These are phyloP conservation scores for Lipomyces starkeyi DNA, from an alignment of 805 yeast genomes.

Conservation along the genomic window DNA sequence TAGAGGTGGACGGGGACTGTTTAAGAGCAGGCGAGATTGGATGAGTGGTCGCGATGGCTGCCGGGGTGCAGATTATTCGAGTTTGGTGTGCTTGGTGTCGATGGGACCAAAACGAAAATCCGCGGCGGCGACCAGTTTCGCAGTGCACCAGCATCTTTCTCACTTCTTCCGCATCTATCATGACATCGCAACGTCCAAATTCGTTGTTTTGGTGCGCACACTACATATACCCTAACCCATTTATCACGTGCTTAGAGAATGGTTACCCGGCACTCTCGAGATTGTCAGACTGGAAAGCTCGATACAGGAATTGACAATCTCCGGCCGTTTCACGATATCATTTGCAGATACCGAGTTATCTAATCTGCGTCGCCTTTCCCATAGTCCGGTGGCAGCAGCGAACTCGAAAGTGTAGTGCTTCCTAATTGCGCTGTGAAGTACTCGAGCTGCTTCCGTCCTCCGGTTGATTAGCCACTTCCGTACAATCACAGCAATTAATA, in stretches of 20 bases:
- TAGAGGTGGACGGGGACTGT: not conserved
- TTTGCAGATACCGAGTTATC: constrained; percentile 2
- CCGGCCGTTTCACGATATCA: not conserved
- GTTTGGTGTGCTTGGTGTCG: not conserved
- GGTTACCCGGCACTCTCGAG: not conserved
- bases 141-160: not conserved
- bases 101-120: constrained; percentile 2
- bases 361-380: not conserved
- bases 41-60: not conserved
- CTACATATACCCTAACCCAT: not conserved
- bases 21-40: not conserved
- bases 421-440: not conserved
- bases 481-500: not conserved
- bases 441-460: not conserved
- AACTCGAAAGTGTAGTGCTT: not conserved
- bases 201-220: not conserved
- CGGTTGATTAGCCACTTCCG: not conserved
- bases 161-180: not conserved
- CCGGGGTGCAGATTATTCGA: not conserved
- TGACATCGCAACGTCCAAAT: not conserved
- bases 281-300: not conserved
- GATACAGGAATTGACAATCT: not conserved
- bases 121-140: not conserved
- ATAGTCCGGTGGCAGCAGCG: not conserved
- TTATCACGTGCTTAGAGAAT: not conserved